phyloP scores from a whole-genome alignment of 2,329 filamentous ascomycete genomes.

The Paramyrothecium roridum region DNA sequence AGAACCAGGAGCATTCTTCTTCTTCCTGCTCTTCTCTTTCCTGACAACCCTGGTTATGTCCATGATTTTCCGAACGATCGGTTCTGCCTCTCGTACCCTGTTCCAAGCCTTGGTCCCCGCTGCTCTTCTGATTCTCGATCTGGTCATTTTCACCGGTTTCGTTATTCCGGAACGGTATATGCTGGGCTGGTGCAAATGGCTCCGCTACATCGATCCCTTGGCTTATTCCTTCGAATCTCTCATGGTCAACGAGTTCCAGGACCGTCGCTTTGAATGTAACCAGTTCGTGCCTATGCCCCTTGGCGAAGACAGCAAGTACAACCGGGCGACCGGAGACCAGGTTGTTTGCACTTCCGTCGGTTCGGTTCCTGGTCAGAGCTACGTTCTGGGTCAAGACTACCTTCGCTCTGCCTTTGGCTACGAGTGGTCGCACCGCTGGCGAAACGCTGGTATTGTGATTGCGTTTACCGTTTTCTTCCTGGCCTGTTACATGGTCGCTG shows the following conservation, averaged over 20 bases:
- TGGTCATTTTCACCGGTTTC: slow-evolving; percentile 43
- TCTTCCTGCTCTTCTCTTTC: slow-evolving; percentile 42
- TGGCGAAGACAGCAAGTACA: slow-evolving; percentile 19
- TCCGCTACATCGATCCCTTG: slow-evolving; percentile 62
- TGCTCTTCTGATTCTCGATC: slow-evolving; percentile 27
- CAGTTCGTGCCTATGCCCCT: slow-evolving; percentile 16
- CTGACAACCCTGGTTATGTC: slow-evolving; percentile 19
- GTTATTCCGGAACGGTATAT: slow-evolving; percentile 39
- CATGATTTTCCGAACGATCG: slow-evolving; percentile 41
- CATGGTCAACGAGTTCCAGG: slow-evolving; percentile 64
- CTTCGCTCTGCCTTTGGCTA: slow-evolving; percentile 48
- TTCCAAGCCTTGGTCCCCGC: slow-evolving; percentile 38
- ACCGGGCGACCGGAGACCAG: slow-evolving; percentile 16
- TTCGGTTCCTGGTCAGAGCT: slow-evolving; percentile 36
- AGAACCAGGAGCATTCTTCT: slow-evolving; percentile 43
- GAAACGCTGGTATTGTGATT: slow-evolving; percentile 68
- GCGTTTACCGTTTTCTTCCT: slow-evolving; percentile 63
- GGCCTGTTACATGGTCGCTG: slow-evolving; percentile 57
- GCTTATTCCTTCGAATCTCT: slow-evolving; percentile 63
- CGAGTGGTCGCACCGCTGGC: slow-evolving; percentile 58
- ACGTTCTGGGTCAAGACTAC: slow-evolving; percentile 45
- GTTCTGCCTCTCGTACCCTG: slow-evolving; percentile 47
- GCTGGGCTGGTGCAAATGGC: slow-evolving; percentile 64
- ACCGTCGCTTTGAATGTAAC: slow-evolving; percentile 19
- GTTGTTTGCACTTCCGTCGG: slow-evolving; percentile 45